Evolutionary conservation across 495 filamentous ascomycete species (phyloP).

Genomic region (Bombardia bombarda): DNA sequence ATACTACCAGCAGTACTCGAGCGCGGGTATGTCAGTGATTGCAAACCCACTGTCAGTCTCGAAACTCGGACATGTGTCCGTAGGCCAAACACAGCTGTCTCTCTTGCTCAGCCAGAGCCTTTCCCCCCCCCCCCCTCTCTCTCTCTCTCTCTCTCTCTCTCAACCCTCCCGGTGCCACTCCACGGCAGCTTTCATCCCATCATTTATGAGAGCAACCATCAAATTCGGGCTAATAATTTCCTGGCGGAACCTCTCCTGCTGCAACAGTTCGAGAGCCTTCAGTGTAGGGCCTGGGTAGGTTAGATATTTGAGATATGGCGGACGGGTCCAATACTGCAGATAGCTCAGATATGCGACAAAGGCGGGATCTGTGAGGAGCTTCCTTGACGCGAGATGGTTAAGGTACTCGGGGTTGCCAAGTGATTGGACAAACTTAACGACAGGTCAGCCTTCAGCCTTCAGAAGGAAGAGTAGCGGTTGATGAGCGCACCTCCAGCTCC

Average conservation of each 20-base stretch:
- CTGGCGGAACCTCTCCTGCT: slow-evolving; percentile 72
- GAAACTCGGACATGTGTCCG: too few relatives aligned
- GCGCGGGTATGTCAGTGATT: too few relatives aligned
- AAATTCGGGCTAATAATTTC: slow-evolving; percentile 74
- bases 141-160: not conserved
- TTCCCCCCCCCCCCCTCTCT: not conserved
- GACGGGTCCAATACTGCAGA: slow-evolving; percentile 74
- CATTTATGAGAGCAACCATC: slow-evolving; percentile 51
- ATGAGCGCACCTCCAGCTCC: slow-evolving; percentile 55
- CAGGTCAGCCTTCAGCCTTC: not conserved
- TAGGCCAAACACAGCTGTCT: too few relatives aligned
- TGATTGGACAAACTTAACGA: slow-evolving; percentile 68
- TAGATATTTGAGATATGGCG: slow-evolving; percentile 76
- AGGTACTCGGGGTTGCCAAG: slow-evolving; percentile 80
- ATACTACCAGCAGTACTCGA: too few relatives aligned
- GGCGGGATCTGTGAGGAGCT: slow-evolving; percentile 51
- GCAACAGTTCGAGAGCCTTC: slow-evolving; percentile 70
- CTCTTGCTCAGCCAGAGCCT: too few relatives aligned
- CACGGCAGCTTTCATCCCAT: slow-evolving; percentile 44
- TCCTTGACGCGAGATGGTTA: slow-evolving; percentile 67
- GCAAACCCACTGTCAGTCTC: too few relatives aligned
- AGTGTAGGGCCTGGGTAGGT: slow-evolving; percentile 79
- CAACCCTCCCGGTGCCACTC: slow-evolving; percentile 37
- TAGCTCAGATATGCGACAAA: slow-evolving; percentile 80
- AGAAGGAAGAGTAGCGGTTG: not conserved